Evolutionary conservation across 305 asterid species (phyloP).

Genomic region (Plantago lanceolata): DNA sequence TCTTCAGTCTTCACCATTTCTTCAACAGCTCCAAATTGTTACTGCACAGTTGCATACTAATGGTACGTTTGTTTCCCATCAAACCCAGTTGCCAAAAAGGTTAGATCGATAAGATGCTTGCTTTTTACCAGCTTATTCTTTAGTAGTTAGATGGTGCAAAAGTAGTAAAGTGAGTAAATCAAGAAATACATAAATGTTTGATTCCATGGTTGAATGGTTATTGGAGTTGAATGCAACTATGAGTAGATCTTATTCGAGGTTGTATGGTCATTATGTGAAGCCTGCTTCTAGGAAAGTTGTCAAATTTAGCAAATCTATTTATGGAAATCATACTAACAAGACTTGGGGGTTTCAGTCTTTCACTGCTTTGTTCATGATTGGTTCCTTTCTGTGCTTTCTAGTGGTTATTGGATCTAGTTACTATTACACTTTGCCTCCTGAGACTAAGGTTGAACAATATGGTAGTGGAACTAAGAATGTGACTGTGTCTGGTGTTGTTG

Average conservation of each 20-base stretch:
- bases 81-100: conserved; percentile 4
- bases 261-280: conserved; percentile 31
- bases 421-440: conserved; percentile 45
- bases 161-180: conserved; percentile 18
- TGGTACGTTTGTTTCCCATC: background rate
- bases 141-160: conserved; percentile 1
- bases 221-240: conserved; percentile 30
- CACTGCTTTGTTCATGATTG: conserved; percentile 51
- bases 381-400: conserved; percentile 56
- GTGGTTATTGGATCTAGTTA: conserved; percentile 60
- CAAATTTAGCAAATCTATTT: conserved; percentile 39
- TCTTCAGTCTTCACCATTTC: no score
- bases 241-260: conserved; percentile 37
- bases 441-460: conserved; percentile 30
- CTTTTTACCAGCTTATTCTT: background rate
- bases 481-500: conserved; percentile 21
- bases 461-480: conserved; percentile 17
- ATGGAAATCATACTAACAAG: conserved; percentile 34
- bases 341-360: conserved; percentile 55
- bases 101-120: conserved; percentile 4
- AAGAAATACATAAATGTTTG: background rate
- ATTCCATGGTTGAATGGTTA: conserved; percentile 2
- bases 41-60: background rate
- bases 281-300: conserved; percentile 35
- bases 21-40: conserved; percentile 19